phyloP scores from a whole-genome alignment of 2,329 filamentous ascomycete species.

The Leptographium flavum region DNA sequence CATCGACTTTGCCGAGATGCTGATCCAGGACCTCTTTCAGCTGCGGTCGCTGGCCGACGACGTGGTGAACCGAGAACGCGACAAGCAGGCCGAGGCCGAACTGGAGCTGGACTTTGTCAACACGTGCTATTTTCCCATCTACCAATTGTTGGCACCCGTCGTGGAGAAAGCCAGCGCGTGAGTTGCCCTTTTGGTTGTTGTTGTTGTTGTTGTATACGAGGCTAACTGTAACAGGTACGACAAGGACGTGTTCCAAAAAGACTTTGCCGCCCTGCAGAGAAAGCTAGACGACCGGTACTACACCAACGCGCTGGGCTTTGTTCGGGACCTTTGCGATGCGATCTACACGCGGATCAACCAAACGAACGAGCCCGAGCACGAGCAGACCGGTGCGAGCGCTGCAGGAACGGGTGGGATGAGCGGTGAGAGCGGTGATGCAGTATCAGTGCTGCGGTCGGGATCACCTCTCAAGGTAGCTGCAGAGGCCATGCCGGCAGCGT shows the following conservation, averaged over 20 bases:
- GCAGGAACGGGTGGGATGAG: slow-evolving; percentile 13
- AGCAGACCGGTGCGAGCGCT: slow-evolving; percentile 20
- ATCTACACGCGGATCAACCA: slow-evolving; percentile 37
- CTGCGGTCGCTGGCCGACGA: slow-evolving; percentile 56
- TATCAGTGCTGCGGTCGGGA: neutral
- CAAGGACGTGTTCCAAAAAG: slow-evolving; percentile 42
- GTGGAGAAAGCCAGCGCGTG: slow-evolving; percentile 70
- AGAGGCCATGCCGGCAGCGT: neutral
- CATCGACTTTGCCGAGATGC: slow-evolving; percentile 71
- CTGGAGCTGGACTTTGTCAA: slow-evolving; percentile 71
- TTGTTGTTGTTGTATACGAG: neutral
- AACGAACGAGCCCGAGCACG: neutral
- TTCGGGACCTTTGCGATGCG: slow-evolving; percentile 38
- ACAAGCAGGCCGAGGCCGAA: slow-evolving; percentile 64
- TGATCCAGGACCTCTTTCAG: slow-evolving; percentile 64
- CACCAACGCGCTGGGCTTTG: slow-evolving; percentile 41
- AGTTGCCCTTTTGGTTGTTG: slow-evolving; percentile 26
- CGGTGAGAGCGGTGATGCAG: neutral
- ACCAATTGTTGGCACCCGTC: slow-evolving; percentile 60
- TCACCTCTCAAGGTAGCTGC: neutral
- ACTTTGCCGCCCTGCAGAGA: slow-evolving; percentile 33
- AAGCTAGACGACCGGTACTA: slow-evolving; percentile 43
- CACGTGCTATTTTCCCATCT: slow-evolving; percentile 81
- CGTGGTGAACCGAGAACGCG: slow-evolving; percentile 59
- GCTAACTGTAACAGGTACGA: slow-evolving; percentile 37